A percentile compares a stretch with the other conserved stretches of the same genome.
phyloP scores from a whole-genome alignment of 768 basidiomycete species.

The Agaricus blazei region DNA sequence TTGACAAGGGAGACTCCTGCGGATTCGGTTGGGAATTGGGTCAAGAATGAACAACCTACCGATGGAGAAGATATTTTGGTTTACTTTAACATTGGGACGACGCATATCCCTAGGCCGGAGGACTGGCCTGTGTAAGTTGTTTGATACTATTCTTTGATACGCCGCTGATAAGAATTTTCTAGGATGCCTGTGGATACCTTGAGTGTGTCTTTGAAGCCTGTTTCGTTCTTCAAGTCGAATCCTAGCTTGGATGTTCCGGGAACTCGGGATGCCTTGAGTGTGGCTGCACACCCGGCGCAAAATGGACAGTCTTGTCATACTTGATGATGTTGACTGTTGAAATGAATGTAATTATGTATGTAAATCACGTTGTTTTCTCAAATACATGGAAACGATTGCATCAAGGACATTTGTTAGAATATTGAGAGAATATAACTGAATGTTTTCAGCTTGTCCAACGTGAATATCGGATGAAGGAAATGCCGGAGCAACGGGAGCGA shows the following conservation, averaged over 20 bases:
- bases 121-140: constrained; percentile 78
- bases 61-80: constrained; percentile 77
- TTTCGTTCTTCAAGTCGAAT: constrained; percentile 80
- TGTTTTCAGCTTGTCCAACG: too few relatives aligned
- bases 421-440: too few relatives aligned
- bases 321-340: not conserved
- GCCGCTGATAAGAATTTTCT: not conserved
- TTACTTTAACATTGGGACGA: constrained; percentile 72
- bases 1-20: constrained; percentile 68
- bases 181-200: constrained; percentile 84
- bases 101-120: constrained; percentile 81
- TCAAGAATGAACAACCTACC: constrained; percentile 54
- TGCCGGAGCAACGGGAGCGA: too few relatives aligned
- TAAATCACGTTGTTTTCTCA: too few relatives aligned
- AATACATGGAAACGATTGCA: too few relatives aligned
- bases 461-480: too few relatives aligned
- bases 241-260: constrained; percentile 89
- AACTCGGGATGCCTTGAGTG: constrained; percentile 56
- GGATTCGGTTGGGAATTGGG: constrained; percentile 76
- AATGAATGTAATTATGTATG: too few relatives aligned
- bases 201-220: constrained; percentile 70
- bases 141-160: not conserved
- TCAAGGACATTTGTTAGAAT: too few relatives aligned
- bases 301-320: not conserved
- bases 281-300: constrained; percentile 44